Evolutionary conservation across 2,329 filamentous ascomycete species (phyloP).

Genomic region (Conoideocrella luteorostrata): DNA sequence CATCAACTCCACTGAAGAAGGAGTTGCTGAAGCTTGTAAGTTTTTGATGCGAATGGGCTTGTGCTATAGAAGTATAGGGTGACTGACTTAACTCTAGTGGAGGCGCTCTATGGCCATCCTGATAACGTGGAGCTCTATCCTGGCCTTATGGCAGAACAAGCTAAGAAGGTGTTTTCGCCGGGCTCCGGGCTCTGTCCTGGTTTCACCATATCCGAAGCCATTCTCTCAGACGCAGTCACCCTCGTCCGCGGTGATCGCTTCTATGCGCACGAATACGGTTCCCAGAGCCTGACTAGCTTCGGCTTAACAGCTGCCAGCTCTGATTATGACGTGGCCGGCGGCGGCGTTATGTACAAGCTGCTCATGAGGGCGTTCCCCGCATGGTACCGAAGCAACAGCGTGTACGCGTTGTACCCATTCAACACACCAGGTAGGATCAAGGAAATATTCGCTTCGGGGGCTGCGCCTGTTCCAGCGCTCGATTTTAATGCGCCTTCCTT

Average conservation of each 20-base stretch:
- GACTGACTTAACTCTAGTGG: conserved; percentile 48
- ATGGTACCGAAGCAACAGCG: no score
- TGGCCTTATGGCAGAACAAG: conserved; percentile 56
- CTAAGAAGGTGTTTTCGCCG: conserved; percentile 43
- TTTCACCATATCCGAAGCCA: conserved; percentile 48
- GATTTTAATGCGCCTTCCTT: no score
- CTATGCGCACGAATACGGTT: conserved; percentile 44
- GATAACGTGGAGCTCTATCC: conserved; percentile 66
- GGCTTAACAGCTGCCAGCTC: conserved; percentile 29
- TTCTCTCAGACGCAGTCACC: conserved; percentile 53
- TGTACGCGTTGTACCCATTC: no score
- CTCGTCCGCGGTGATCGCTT: conserved; percentile 55
- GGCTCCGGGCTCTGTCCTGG: conserved; percentile 47
- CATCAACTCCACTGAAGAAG: conserved; percentile 51
- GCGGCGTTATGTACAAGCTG: conserved; percentile 39
- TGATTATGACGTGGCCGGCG: conserved; percentile 29
- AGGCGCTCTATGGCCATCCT: conserved; percentile 54
- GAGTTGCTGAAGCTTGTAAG: no score
- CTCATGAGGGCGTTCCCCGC: conserved; percentile 38
- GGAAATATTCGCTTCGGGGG: no score
- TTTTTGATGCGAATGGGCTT: no score
- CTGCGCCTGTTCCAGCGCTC: no score
- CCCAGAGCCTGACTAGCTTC: conserved; percentile 36
- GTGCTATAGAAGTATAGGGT: no score
- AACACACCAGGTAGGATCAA: no score